A percentile compares a stretch with the other conserved stretches of the same genome.
phyloP scores from a whole-genome alignment of 2,329 filamentous ascomycete genomes.

The Pestalotiopsis sp. region DNA sequence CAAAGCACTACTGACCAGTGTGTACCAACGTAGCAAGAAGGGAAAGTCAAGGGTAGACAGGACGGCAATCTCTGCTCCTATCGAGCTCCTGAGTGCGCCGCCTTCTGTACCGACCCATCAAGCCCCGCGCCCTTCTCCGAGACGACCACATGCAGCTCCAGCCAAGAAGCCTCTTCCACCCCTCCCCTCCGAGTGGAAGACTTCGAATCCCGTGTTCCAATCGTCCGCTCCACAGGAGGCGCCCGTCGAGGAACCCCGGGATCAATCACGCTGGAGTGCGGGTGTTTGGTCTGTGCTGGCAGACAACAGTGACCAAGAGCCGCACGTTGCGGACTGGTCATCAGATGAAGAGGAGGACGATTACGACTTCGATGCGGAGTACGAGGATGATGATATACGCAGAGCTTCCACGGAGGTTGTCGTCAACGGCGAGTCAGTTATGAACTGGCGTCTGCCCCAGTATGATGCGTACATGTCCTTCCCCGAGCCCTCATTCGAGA shows the following conservation, averaged over 20 bases:
- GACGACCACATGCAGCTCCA: background rate
- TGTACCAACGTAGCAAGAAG: background rate
- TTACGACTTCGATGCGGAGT: background rate
- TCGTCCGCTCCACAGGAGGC: background rate
- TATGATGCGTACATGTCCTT: background rate
- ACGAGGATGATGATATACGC: background rate
- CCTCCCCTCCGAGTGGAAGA: background rate
- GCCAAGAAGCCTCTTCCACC: background rate
- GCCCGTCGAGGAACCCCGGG: background rate
- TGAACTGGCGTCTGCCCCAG: no score
- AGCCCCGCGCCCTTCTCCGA: background rate
- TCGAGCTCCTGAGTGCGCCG: background rate
- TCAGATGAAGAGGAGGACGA: background rate
- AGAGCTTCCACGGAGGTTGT: background rate
- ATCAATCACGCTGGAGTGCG: background rate
- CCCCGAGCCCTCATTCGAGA: background rate
- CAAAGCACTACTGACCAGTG: background rate
- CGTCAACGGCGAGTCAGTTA: background rate
- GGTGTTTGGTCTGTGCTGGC: background rate
- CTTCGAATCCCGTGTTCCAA: background rate
- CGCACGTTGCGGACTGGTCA: background rate
- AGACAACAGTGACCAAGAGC: background rate
- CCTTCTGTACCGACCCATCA: background rate
- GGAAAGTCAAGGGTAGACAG: background rate
- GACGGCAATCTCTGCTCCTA: slow-evolving; percentile 1